phyloP scores from a whole-genome alignment of 2,329 filamentous ascomycete species.

The Trichoderma atrobrunneum region DNA sequence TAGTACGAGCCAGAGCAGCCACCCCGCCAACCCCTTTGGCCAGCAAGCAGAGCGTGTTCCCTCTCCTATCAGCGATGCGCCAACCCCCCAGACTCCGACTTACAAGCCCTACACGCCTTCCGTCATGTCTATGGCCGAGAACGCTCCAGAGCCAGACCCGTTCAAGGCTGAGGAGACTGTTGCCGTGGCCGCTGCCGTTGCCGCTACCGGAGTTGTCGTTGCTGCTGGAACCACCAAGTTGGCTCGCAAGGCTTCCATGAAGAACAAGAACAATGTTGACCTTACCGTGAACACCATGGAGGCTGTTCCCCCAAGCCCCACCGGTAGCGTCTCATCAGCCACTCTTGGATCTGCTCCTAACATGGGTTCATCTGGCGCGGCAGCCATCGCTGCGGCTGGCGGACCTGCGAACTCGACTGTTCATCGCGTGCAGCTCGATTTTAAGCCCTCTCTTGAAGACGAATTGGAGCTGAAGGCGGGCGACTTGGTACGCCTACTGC shows the following conservation, averaged over 20 bases:
- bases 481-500: slow-evolving; percentile 81
- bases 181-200: slow-evolving; percentile 35
- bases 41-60: slow-evolving; percentile 53
- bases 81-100: neutral
- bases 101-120: slow-evolving; percentile 25
- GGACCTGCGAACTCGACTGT: slow-evolving; percentile 63
- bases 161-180: slow-evolving; percentile 25
- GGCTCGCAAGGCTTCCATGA: slow-evolving; percentile 55
- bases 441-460: slow-evolving; percentile 87
- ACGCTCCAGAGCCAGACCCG: neutral
- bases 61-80: slow-evolving; percentile 39
- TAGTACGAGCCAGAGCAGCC: slow-evolving; percentile 43
- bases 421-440: slow-evolving; percentile 91
- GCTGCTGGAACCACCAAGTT: slow-evolving; percentile 41
- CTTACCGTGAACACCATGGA: slow-evolving; percentile 46
- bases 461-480: slow-evolving; percentile 80
- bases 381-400: slow-evolving; percentile 60
- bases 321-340: slow-evolving; percentile 56
- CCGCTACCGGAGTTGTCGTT: slow-evolving; percentile 38
- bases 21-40: slow-evolving; percentile 70
- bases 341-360: slow-evolving; percentile 45
- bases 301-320: slow-evolving; percentile 54
- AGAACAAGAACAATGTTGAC: slow-evolving; percentile 52
- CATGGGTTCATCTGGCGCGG: slow-evolving; percentile 44
- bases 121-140: slow-evolving; percentile 6